Evolutionary conservation across 148 eudicot species (phyloP), one percentile per base, ranked within the genome.

Genomic region (Fagopyrum esculentum): DNA sequence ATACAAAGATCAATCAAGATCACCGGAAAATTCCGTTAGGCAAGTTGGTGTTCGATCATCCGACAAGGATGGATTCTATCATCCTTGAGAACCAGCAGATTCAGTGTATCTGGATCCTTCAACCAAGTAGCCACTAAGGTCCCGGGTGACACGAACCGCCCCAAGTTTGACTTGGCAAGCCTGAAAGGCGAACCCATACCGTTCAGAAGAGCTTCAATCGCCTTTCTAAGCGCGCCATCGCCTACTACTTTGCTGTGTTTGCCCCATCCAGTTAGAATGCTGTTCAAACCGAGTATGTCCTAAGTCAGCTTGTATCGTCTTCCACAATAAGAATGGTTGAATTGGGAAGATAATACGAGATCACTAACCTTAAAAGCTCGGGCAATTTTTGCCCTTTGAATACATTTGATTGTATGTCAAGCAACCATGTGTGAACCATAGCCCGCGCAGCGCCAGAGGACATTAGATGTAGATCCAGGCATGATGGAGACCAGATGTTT

Each of bases 261-360:
- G 79, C 98, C 98, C 98, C 97, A 94, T 9, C 98, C 98, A 0
- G 98, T 94, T 75, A 94, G 77, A 69, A 94, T 94, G 87, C 98
- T 94, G 92, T 77, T 78, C 69, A 54, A 26, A 13, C 13, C 35
- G 66, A 59, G 66, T 12, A 30, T 4, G 69, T 63, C 44, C 6
- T 63, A 22, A 12, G 70, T 64, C 46, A 35, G 47, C 47, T 15
- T 10, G 3, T 56, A 56, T 56, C 0, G 6, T 57, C 9, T 57
- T 57, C 63, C 6, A 19, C 2, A 13, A 35, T 11, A 1, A 1
- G 19, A 40, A 66, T 66, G 17, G 30, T 59, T 59, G 30, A 59
- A 19, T 59, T 6, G 10, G n/a, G 11, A 40, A 35, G n/a, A 46
- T 17, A 35, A 13, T 17, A 66, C 71, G n/a, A 46, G 47, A 35